Percentiles rank a stretch among this genome's conserved stretches.
Conservation (phyloP, 371 early-diverging fungal genomes). For the Coemansia sp. region DNA sequence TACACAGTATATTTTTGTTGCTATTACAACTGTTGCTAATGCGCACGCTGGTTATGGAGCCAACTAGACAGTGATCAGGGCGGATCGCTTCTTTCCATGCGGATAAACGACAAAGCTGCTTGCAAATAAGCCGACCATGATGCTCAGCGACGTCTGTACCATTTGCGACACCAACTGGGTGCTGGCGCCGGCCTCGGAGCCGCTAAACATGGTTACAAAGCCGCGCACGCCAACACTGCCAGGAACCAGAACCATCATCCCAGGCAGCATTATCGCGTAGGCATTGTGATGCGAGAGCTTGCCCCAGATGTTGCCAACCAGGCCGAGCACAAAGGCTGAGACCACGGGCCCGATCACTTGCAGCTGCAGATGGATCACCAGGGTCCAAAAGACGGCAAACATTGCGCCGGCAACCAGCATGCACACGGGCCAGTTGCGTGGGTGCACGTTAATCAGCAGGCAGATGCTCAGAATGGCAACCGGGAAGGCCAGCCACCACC, state of each 20-base stretch:
- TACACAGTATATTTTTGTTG: too few relatives aligned
- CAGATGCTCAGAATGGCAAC: constrained; percentile 29
- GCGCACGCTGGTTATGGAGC: too few relatives aligned
- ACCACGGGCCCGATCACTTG: constrained; percentile 33
- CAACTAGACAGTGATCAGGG: constrained; percentile 39
- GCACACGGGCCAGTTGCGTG: constrained; percentile 33
- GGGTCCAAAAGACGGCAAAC: constrained; percentile 23
- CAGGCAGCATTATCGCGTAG: constrained; percentile 57
- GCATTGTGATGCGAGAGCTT: constrained; percentile 56
- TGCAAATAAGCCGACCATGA: constrained; percentile 57
- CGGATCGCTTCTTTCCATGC: constrained; percentile 44
- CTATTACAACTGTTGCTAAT: too few relatives aligned
- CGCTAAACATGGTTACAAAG: constrained; percentile 53
- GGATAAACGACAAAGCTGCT: constrained; percentile 58
- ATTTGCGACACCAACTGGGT: constrained; percentile 54
- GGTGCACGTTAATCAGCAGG: constrained; percentile 37
- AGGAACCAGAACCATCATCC: constrained; percentile 59
- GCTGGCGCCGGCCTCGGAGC: constrained; percentile 25
- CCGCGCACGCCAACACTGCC: constrained; percentile 59
- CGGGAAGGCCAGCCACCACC: constrained; percentile 44
- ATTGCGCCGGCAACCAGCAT: constrained; percentile 1
- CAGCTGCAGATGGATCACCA: constrained; percentile 29
- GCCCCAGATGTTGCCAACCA: constrained; percentile 52
- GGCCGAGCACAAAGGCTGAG: constrained; percentile 50
- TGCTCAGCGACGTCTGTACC: constrained; percentile 55